Evolutionary conservation across 495 filamentous ascomycete species (phyloP).

Genomic region (Aspergillus cavernicola): DNA sequence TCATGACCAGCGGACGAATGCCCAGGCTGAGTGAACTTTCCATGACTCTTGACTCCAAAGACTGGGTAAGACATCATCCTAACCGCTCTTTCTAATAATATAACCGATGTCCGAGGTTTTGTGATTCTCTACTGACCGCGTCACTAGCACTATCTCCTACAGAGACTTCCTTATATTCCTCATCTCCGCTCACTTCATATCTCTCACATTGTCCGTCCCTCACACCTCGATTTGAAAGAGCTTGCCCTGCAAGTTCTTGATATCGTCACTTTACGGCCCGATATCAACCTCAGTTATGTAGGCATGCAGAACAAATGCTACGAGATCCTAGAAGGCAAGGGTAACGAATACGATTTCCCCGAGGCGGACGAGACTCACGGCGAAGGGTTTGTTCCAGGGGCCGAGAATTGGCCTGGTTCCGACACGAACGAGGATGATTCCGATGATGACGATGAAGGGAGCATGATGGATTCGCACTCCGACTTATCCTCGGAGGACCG

Average conservation of each 20-base stretch:
- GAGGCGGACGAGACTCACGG: constrained; percentile 36
- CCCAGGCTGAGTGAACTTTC: constrained; percentile 69
- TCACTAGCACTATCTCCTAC: constrained; percentile 90
- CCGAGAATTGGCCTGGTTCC: constrained; percentile 38
- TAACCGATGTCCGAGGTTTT: no score
- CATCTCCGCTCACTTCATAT: constrained; percentile 78
- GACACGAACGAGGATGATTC: constrained; percentile 48
- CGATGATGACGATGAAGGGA: constrained; percentile 40
- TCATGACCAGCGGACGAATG: constrained; percentile 83
- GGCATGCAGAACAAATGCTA: constrained; percentile 83
- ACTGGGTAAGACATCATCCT: constrained; percentile 82
- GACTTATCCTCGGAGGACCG: constrained; percentile 35
- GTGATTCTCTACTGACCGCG: no score
- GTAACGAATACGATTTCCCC: constrained; percentile 38
- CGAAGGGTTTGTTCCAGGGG: constrained; percentile 40
- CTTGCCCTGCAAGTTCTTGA: constrained; percentile 81
- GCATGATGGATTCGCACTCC: constrained; percentile 38
- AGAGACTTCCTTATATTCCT: constrained; percentile 70
- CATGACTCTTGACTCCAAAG: constrained; percentile 71
- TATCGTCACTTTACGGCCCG: constrained; percentile 80
- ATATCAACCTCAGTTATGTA: constrained; percentile 78
- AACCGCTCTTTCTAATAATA: neutral
- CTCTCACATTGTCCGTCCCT: constrained; percentile 63
- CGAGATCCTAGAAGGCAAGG: constrained; percentile 72
- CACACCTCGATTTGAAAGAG: constrained; percentile 60